Percentiles rank a stretch among this genome's conserved stretches.
phyloP scores from a whole-genome alignment of 2,329 filamentous ascomycete species.

The Tolypocladium amazonense region DNA sequence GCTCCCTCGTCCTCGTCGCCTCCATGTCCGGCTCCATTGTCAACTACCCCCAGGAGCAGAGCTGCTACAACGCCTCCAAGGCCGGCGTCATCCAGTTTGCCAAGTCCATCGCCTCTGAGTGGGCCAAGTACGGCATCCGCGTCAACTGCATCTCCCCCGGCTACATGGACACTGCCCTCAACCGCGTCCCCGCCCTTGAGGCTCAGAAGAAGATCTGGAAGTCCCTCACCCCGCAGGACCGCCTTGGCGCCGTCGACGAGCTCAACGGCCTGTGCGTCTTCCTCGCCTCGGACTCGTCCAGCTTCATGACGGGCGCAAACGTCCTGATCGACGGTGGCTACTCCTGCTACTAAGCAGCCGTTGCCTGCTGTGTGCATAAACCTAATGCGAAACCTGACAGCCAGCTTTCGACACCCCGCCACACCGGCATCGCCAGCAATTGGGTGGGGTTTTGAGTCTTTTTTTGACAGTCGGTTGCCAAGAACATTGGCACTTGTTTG shows the following conservation, averaged over 20 bases:
- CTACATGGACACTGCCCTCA: constrained; percentile 79
- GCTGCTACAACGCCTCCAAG: constrained; percentile 77
- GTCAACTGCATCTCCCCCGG: constrained; percentile 79
- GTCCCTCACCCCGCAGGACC: constrained; percentile 60
- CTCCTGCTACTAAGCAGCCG: constrained; percentile 42
- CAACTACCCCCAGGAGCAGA: constrained; percentile 79
- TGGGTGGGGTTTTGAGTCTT: neutral
- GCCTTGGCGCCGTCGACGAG: constrained; percentile 63
- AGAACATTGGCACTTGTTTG: constrained; percentile 3
- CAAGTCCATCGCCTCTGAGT: constrained; percentile 74
- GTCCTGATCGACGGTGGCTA: constrained; percentile 62
- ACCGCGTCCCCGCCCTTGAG: constrained; percentile 67
- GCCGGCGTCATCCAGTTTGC: constrained; percentile 68
- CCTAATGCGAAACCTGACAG: neutral
- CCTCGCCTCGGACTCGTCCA: constrained; percentile 60
- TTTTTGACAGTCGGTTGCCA: neutral
- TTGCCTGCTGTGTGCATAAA: neutral
- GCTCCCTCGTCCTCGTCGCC: constrained; percentile 65
- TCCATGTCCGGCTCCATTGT: constrained; percentile 77
- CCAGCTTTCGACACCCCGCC: neutral
- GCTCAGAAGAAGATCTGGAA: constrained; percentile 78
- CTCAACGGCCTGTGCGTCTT: constrained; percentile 70
- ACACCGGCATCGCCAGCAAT: neutral
- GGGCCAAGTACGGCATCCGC: constrained; percentile 70
- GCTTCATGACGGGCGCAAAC: constrained; percentile 71